These are phyloP conservation scores for Rhizopus arrhizus DNA, from an alignment of 371 early-diverging fungal species.

Conservation along the genomic window DNA sequence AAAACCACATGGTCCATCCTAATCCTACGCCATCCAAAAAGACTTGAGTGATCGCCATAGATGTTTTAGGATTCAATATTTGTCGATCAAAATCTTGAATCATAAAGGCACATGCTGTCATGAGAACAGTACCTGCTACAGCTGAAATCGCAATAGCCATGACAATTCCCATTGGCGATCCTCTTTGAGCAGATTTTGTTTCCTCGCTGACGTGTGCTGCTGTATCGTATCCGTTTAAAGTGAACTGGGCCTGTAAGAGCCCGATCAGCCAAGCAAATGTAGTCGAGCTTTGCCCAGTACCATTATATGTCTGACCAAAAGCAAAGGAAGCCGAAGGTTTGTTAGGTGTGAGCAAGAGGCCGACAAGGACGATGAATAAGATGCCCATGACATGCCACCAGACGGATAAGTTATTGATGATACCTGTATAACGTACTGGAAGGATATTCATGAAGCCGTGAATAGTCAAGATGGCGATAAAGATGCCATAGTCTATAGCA, in stretches of 20 bases:
- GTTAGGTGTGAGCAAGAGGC: conserved; percentile 35
- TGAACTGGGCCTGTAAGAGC: conserved; percentile 47
- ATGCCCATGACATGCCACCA: conserved; percentile 48
- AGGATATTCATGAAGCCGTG: conserved; percentile 52
- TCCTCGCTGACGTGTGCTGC: conserved; percentile 74
- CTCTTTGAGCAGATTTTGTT: conserved; percentile 54
- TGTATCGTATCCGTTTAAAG: conserved; percentile 65
- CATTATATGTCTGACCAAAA: conserved; percentile 38
- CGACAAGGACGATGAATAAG: conserved; percentile 34
- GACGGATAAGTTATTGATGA: conserved; percentile 47
- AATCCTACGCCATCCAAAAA: conserved; percentile 50
- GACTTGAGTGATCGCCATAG: conserved; percentile 48
- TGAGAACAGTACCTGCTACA: conserved; percentile 56
- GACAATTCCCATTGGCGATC: conserved; percentile 59
- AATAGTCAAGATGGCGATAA: conserved; percentile 43
- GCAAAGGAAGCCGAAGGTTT: conserved; percentile 49
- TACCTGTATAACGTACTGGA: conserved; percentile 45
- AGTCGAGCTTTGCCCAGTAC: conserved; percentile 27
- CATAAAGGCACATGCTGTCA: conserved; percentile 59
- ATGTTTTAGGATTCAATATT: conserved; percentile 48
- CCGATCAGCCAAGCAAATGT: conserved; percentile 41
- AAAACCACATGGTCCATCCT: conserved; percentile 45
- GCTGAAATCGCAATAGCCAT: conserved; percentile 47
- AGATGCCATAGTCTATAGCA: conserved; percentile 43
- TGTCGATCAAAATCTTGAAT: conserved; percentile 60